Conservation (phyloP, 192 early-diverging fungal species). For the Obelidium mucronatum region DNA sequence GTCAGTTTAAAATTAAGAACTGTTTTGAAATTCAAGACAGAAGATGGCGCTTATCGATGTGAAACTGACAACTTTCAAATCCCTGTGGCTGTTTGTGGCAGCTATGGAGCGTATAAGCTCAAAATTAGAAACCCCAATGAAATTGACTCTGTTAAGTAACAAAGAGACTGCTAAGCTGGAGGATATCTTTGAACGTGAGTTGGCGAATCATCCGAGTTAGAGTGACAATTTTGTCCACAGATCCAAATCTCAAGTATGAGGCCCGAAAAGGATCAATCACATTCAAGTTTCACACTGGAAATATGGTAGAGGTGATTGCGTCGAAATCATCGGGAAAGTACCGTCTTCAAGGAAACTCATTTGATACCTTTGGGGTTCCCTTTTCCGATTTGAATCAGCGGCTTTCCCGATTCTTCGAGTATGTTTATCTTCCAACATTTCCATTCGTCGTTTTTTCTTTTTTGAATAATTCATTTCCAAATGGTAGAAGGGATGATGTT, state of each 20-base stretch:
- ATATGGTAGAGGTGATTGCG: background rate
- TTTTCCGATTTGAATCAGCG: background rate
- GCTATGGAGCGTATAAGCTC: background rate
- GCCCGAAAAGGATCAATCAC: background rate
- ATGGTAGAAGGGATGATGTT: no score
- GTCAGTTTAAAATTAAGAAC: background rate
- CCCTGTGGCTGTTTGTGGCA: background rate
- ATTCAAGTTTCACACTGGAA: background rate
- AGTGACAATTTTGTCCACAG: background rate
- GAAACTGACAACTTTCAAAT: background rate
- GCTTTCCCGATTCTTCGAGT: background rate
- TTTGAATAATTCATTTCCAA: no score
- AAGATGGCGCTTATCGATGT: background rate
- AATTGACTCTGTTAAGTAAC: background rate
- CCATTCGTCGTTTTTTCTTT: no score
- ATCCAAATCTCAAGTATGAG: background rate
- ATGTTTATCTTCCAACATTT: no score
- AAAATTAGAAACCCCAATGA: background rate
- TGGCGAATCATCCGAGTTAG: background rate
- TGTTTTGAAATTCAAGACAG: background rate
- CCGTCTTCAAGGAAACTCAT: background rate
- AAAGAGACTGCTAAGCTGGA: background rate
- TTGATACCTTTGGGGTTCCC: background rate
- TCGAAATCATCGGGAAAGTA: background rate
- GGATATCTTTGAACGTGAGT: background rate